Conservation (phyloP, 108 stramenopile species). For the Conticribra guillardii region DNA sequence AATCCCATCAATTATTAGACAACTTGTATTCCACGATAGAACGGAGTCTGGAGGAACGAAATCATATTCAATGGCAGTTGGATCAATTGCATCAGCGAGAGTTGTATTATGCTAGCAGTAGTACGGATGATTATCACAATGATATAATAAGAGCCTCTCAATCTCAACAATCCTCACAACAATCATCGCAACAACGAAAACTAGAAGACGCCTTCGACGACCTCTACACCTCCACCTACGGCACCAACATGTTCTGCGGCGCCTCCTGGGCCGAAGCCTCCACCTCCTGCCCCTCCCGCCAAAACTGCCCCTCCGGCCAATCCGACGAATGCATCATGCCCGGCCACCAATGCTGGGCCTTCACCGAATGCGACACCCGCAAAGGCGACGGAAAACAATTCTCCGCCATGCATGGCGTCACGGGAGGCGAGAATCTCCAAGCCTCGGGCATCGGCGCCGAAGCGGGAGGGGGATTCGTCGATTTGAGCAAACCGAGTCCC, state of each 20-base stretch:
- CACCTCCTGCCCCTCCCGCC: slow-evolving; percentile 28
- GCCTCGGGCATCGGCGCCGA: slow-evolving; percentile 40
- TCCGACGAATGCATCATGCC: slow-evolving; percentile 42
- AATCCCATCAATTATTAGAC: not conserved
- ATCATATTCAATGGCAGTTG: slow-evolving; percentile 38
- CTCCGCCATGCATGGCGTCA: slow-evolving; percentile 32
- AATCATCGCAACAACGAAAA: slow-evolving; percentile 12
- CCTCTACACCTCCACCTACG: slow-evolving; percentile 35
- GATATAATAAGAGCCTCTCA: too few species aligned
- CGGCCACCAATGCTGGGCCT: slow-evolving; percentile 55
- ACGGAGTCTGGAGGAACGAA: slow-evolving; percentile 34
- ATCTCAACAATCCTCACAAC: not conserved
- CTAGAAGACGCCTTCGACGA: slow-evolving; percentile 38
- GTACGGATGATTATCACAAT: not conserved
- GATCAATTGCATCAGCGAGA: slow-evolving; percentile 9
- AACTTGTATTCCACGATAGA: slow-evolving; percentile 22
- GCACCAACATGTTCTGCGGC: slow-evolving; percentile 52
- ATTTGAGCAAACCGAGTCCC: slow-evolving; percentile 32
- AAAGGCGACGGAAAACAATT: slow-evolving; percentile 41
- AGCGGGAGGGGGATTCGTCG: slow-evolving; percentile 39
- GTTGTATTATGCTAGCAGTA: not conserved
- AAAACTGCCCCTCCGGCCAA: slow-evolving; percentile 49
- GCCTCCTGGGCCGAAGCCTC: slow-evolving; percentile 48
- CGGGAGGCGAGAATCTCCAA: slow-evolving; percentile 31
- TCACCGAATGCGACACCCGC: slow-evolving; percentile 51